Evolutionary conservation across 495 filamentous ascomycete genomes (phyloP).

Genomic region (Penicillium arizonense): DNA sequence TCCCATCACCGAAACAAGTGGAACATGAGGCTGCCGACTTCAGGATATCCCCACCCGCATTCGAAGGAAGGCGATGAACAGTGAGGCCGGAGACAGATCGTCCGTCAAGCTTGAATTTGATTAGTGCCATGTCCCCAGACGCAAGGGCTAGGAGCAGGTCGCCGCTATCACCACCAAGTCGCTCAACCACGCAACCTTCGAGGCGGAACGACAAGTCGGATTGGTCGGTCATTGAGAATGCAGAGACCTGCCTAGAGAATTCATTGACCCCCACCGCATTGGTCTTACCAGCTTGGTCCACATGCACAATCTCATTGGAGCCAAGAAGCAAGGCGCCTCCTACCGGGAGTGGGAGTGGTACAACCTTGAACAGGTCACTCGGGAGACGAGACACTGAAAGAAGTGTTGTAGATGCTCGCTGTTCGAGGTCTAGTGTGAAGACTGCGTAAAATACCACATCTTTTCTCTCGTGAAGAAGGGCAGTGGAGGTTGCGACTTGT

Average conservation of each 20-base stretch:
- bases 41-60: slow-evolving; percentile 60
- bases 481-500: slow-evolving; percentile 63
- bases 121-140: slow-evolving; percentile 69
- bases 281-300: slow-evolving; percentile 92
- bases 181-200: slow-evolving; percentile 78
- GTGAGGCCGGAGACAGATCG: slow-evolving; percentile 84
- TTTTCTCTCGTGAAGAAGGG: slow-evolving; percentile 72
- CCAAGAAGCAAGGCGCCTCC: slow-evolving; percentile 88
- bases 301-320: slow-evolving; percentile 86
- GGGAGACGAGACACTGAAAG: slow-evolving; percentile 81
- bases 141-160: slow-evolving; percentile 83
- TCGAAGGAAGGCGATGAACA: slow-evolving; percentile 58
- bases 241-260: slow-evolving; percentile 74
- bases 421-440: slow-evolving; percentile 91
- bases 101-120: slow-evolving; percentile 88
- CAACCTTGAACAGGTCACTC: slow-evolving; percentile 82
- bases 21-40: slow-evolving; percentile 66
- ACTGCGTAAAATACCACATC: slow-evolving; percentile 88
- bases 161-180: slow-evolving; percentile 67
- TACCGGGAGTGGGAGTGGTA: slow-evolving; percentile 80
- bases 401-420: slow-evolving; percentile 89
- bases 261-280: slow-evolving; percentile 94
- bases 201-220: slow-evolving; percentile 75
- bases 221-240: slow-evolving; percentile 82
- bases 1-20: slow-evolving; percentile 62